Base-by-base conservation (phyloP, 345 rosid species). In the Kernera saxatilis region DNA sequence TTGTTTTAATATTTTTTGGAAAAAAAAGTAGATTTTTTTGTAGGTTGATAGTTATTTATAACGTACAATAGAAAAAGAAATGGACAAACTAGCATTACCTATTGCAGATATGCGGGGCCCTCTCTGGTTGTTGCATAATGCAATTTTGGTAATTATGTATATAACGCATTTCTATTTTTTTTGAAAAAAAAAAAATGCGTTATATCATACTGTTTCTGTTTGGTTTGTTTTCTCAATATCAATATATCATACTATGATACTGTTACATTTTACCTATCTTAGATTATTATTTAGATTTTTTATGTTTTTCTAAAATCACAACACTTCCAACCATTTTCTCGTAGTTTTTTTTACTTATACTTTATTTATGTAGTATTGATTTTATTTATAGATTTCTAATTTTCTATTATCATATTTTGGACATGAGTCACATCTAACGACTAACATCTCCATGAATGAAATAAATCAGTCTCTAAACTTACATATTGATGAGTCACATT, bases 61-160 rank as follows among this genome's bases (percentile, higher is more conserved):
- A 72, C 70, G 76, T 52, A 30, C 6, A 62, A 22, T 32, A 33
- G 56, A 44, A 35, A 54, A 54, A 44, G 32, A 64, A 55, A 65
- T 29, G 27, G 71, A 65, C 60, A 18, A 72, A 72, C 29, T 52
- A 44, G 22, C 18, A 58, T 25, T 35, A 59, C 50, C 29, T 29
- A 35, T 58, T 0, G 9, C 14, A 63, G 64, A 44, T 54, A 64
- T 14, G 77, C 40, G 54, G 70, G 70, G 23, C 22, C 64, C 56
- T 27, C 45, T 41, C 63, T 27, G 3, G 35, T 50, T 43, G 44
- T 71, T 39, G 60, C 18, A 30, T 33, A 22, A 55, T 25, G 22
- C 52, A 21, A 14, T 23, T 41, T 57, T 46, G 0, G 48, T 70
- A 9, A 33, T 52, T 67, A 25, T 46, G 23, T 36, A 36, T 29